Evolutionary conservation across 192 early-diverging fungal genomes (phyloP).

Genomic region (Coemansia sp.): DNA sequence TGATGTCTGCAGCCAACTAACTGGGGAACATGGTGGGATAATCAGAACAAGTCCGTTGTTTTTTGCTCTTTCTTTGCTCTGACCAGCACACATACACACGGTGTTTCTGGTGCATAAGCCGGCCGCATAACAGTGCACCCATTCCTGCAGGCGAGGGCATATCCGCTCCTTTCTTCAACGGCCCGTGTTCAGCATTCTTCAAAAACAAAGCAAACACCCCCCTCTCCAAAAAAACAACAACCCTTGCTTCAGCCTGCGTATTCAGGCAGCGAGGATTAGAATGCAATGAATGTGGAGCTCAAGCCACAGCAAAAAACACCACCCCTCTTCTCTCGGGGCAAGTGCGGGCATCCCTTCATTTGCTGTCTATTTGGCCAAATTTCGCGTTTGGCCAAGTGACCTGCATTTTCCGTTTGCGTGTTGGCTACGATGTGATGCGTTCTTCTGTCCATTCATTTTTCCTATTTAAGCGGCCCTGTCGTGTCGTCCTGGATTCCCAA

Average conservation of each 20-base stretch:
- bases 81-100: too few species aligned
- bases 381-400: background rate
- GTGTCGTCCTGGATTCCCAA: background rate
- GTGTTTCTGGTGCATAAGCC: background rate
- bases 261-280: too few species aligned
- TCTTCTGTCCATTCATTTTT: background rate
- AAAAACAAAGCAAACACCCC: too few species aligned
- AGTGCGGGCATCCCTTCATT: too few species aligned
- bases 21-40: background rate
- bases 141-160: background rate
- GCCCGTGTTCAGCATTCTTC: background rate
- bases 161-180: slow-evolving; percentile 4
- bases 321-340: too few species aligned
- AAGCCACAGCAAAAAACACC: background rate
- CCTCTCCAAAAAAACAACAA: too few species aligned
- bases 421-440: background rate
- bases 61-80: too few species aligned
- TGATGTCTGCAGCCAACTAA: background rate
- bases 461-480: slow-evolving; percentile 6
- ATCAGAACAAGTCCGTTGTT: too few species aligned
- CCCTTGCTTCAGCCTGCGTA: too few species aligned
- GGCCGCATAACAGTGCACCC: background rate
- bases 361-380: slow-evolving; percentile 1
- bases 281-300: background rate
- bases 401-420: background rate